Evolutionary conservation across 352 stramenopile genomes (phyloP).

Genomic region (Thraustochytrium striatum): DNA sequence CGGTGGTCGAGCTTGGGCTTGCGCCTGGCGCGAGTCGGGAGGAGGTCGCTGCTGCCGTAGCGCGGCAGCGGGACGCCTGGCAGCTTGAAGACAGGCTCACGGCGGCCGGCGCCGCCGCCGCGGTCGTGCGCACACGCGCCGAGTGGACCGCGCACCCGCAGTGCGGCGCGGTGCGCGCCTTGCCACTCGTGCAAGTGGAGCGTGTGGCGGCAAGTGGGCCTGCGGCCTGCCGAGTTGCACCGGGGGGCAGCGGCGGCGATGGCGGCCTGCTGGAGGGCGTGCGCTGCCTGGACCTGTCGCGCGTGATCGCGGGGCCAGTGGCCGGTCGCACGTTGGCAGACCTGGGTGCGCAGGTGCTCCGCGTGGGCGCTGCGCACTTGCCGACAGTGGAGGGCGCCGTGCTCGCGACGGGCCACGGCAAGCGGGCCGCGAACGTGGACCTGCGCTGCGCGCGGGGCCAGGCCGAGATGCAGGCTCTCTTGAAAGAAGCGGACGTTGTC

Average conservation of each 20-base stretch:
- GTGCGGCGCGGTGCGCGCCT: background rate
- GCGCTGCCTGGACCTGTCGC: constrained; percentile 57
- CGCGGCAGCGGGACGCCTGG: background rate
- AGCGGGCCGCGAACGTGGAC: constrained; percentile 56
- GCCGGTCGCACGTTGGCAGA: constrained; percentile 55
- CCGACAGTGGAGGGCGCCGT: constrained; percentile 41
- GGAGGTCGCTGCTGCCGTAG: background rate
- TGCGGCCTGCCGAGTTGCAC: background rate
- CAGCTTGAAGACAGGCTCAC: background rate
- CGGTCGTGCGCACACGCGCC: background rate
- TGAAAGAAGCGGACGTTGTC: constrained; percentile 55
- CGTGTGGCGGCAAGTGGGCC: background rate
- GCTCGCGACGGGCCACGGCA: constrained; percentile 53
- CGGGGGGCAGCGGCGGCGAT: background rate
- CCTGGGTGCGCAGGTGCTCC: constrained; percentile 55
- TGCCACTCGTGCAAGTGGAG: constrained; percentile 9
- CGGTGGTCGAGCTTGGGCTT: background rate
- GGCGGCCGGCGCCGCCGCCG: background rate
- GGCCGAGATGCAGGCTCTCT: constrained; percentile 49
- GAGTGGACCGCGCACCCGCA: constrained; percentile 35
- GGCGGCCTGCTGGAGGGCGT: constrained; percentile 49
- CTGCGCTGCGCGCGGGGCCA: constrained; percentile 50
- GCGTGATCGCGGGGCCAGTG: constrained; percentile 59
- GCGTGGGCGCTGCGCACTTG: constrained; percentile 56
- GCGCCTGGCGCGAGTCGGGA: background rate